Base-by-base conservation (phyloP, 129 eudicot genomes). In the Chrysanthemum makinoi region DNA sequence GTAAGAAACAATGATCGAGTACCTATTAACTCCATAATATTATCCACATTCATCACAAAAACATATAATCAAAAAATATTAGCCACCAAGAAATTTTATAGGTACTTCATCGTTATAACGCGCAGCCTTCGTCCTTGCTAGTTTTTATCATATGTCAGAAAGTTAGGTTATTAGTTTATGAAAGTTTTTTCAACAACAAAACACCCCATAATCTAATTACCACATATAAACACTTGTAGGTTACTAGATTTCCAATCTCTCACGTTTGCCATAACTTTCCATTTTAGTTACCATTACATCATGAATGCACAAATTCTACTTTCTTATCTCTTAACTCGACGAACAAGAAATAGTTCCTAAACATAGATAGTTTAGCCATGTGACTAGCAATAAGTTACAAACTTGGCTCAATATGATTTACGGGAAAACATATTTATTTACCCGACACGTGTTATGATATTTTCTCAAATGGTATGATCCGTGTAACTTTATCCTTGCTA, bases 281-380 rank as follows among this genome's bases (percentile, higher is more conserved):
- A 30, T 11, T 44, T 46, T 57, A 67, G 18, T 66, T 68, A 54
- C 55, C 19, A 19, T 68, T 68, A 53, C 19, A 76, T 19, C 30
- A 18, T 22, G 59, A 43, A 66, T 66, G 72, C 63, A 57, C 28
- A 59, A 35, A 30, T 28, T 20, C n/a, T 39, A 51, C 17, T 69
- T 69, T 24, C 28, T 68, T 8, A 68, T 60, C 64, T 49, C 20
- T 30, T 5, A 39, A 69, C n/a, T n/a, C n/a, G n/a, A n/a, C n/a
- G n/a, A 76, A 76, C 75, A 50, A 76, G 75, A 76, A 68, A 68
- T 39, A 49, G 61, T 76, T 76, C 70, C 75, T 14, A 49, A 68
- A 68, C 10, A 26, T 48, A 49, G 62, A 68, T 60, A 30, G 69
- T 50, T 76, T 76, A 14, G 61, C 35, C 80, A 76, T 49, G 73